Evolutionary conservation across 805 yeast species (phyloP).

Genomic region (Debaryomyces hansenii): DNA sequence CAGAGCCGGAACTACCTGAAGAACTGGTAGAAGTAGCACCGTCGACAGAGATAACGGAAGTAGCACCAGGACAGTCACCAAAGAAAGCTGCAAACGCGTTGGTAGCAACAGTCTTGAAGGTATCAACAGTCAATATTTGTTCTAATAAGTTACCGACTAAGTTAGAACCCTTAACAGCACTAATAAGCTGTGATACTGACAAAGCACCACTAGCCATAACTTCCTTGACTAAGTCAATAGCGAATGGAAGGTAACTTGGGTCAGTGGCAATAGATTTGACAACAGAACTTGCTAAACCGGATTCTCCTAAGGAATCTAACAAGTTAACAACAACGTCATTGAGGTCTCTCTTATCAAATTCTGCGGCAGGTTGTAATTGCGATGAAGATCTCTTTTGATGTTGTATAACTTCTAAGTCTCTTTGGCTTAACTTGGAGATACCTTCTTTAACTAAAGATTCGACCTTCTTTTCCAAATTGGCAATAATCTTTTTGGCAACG

Average conservation of each 20-base stretch:
- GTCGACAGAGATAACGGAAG: constrained; percentile 10
- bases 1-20: constrained; percentile 10
- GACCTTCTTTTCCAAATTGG: constrained; percentile 25
- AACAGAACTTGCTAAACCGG: constrained; percentile 43
- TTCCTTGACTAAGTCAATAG: constrained; percentile 30
- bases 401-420: constrained; percentile 2
- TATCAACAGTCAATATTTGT: constrained; percentile 30
- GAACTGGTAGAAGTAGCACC: constrained; percentile 7
- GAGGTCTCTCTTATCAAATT: constrained; percentile 20
- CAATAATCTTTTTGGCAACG: constrained; percentile 27
- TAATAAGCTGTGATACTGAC: constrained; percentile 22
- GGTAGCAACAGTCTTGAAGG: constrained; percentile 32
- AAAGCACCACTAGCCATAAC: constrained; percentile 31
- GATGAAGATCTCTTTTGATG: background rate
- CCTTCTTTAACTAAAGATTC: constrained; percentile 21
- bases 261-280: constrained; percentile 41
- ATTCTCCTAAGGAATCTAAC: constrained; percentile 39
- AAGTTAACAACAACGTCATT: constrained; percentile 32
- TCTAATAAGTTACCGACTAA: constrained; percentile 34
- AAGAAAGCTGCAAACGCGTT: constrained; percentile 40
- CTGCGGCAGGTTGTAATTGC: background rate
- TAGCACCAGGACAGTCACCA: constrained; percentile 25
- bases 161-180: constrained; percentile 32
- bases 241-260: constrained; percentile 34
- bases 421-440: constrained; percentile 10